Evolutionary conservation across 208 protist species (phyloP), one percentile per base, ranked within the genome.

Genomic region (Sergeia podlipaevii): DNA sequence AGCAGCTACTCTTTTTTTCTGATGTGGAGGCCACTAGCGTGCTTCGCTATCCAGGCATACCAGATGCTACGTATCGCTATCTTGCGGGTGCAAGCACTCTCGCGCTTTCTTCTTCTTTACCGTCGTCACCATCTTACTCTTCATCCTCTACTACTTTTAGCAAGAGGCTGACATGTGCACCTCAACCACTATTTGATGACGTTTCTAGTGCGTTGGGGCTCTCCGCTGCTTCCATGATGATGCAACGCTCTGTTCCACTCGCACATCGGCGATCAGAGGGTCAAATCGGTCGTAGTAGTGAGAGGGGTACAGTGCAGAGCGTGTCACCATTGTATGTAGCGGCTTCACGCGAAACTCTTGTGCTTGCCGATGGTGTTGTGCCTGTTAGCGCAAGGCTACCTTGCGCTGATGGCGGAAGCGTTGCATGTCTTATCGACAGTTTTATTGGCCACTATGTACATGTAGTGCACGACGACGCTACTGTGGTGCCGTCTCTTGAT

Each of bases 351-450:
- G 87, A 90, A 37, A 91, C 70, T 38, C 61, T 95, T 4, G 57
- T 95, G 27, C 21, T 95, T 56, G 89, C 81, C 4, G 84, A 80
- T 23, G 87, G 87, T 8, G 74, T 89, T 1, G 76, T 95, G 17
- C 87, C 87, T 0, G 65, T 91, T n/a, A 95, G 84, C 45, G 66
- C 86, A 38, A 81, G 81, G 7, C 34, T 55, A 18, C 74, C 74
- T 3, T 73, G 63, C 45, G 73, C 65, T 7, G 72, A 85, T 39
- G 86, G 86, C 2, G 45, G 39, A 4, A 50, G 50, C 10, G 24
- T 90, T 0, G 54, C 65, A 0, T 7, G 41, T 8, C 73, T 93
- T 26, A 41, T 93, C 1, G 49, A 65, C 26, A 13, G 52, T 27
- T 87, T 85, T 42, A 53, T 39, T 27, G 42, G 5, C 18, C n/a